These are phyloP conservation scores for Pseudozyma sp. DNA, from an alignment of 1,284 basidiomycete species.

Conservation along the genomic window DNA sequence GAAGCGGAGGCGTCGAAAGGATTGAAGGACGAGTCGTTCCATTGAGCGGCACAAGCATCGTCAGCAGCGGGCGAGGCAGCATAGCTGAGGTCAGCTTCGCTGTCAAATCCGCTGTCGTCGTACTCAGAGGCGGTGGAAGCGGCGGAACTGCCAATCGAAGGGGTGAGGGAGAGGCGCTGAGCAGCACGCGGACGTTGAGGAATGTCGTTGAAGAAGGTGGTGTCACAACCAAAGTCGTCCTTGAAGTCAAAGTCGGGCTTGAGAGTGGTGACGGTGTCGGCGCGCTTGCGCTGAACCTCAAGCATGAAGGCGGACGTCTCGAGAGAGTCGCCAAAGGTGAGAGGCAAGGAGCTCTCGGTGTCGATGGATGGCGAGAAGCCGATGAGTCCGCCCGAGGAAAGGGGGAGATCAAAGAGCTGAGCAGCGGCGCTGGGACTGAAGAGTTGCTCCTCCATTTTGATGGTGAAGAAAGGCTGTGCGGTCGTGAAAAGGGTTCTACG, in stretches of 20 bases:
- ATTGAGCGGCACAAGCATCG: slow-evolving; percentile 17
- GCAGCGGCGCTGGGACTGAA: slow-evolving; percentile 41
- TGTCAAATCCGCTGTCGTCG: slow-evolving; percentile 47
- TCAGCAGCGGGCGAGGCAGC: slow-evolving; percentile 32
- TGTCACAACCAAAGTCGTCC: slow-evolving; percentile 24
- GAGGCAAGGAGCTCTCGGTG: slow-evolving; percentile 29
- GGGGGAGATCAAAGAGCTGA: slow-evolving; percentile 42
- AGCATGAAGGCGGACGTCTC: slow-evolving; percentile 44
- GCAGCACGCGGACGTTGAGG: slow-evolving; percentile 45
- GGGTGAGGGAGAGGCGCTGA: slow-evolving; percentile 54
- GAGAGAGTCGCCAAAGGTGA: slow-evolving; percentile 39
- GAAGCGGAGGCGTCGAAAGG: slow-evolving; percentile 27
- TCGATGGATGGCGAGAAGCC: slow-evolving; percentile 51
- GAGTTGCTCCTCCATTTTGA: slow-evolving; percentile 51
- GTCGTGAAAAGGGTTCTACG: background rate
- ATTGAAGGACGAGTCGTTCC: slow-evolving; percentile 22
- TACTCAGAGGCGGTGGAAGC: slow-evolving; percentile 57
- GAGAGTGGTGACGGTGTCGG: slow-evolving; percentile 52
- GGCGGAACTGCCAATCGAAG: slow-evolving; percentile 54
- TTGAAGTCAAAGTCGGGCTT: slow-evolving; percentile 50
- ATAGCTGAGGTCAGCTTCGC: slow-evolving; percentile 37
- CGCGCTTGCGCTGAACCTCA: slow-evolving; percentile 49
- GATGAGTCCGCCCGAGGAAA: slow-evolving; percentile 30
- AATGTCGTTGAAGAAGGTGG: slow-evolving; percentile 31
- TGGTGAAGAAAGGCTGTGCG: background rate